Conservation (phyloP, 345 rosid genomes). For the Sisymbrium altissimum region DNA sequence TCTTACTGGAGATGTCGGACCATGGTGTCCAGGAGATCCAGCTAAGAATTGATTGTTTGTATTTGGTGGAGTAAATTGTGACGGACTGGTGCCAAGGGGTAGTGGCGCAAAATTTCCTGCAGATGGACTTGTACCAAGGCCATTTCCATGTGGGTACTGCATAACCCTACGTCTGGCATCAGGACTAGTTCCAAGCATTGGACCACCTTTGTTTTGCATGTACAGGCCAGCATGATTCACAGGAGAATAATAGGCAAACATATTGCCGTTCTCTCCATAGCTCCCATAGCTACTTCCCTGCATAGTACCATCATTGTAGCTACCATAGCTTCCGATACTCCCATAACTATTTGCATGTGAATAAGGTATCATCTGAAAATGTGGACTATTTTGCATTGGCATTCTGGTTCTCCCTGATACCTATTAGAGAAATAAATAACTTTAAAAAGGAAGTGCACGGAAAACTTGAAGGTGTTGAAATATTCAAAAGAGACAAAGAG, state of each 20-base stretch:
- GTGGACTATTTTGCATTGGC: constrained; percentile 77
- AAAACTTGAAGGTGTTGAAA: constrained; percentile 12
- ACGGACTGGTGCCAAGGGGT: constrained; percentile 95
- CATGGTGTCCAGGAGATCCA: constrained; percentile 96
- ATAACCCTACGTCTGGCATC: constrained; percentile 79
- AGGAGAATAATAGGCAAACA: constrained; percentile 90
- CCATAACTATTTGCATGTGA: constrained; percentile 82
- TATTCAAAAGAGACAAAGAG: constrained; percentile 13
- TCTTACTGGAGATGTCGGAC: constrained; percentile 92
- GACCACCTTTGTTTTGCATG: constrained; percentile 69
- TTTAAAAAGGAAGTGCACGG: constrained; percentile 18
- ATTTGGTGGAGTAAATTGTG: constrained; percentile 91
- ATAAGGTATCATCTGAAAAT: constrained; percentile 64
- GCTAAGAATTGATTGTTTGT: constrained; percentile 57
- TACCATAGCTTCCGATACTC: constrained; percentile 94
- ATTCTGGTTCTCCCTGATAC: constrained; percentile 66
- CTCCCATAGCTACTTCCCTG: constrained; percentile 91
- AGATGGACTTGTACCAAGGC: constrained; percentile 89
- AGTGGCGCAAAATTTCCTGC: constrained; percentile 89
- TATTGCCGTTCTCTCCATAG: constrained; percentile 70
- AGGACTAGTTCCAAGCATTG: constrained; percentile 88
- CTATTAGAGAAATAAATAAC: constrained; percentile 40
- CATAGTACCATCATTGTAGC: constrained; percentile 80
- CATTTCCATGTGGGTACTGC: constrained; percentile 75
- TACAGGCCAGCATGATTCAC: constrained; percentile 79